A percentile compares a stretch with the other conserved stretches of the same genome.
phyloP scores from a whole-genome alignment of 495 filamentous ascomycete genomes.

The Hypoxylon perforatum region DNA sequence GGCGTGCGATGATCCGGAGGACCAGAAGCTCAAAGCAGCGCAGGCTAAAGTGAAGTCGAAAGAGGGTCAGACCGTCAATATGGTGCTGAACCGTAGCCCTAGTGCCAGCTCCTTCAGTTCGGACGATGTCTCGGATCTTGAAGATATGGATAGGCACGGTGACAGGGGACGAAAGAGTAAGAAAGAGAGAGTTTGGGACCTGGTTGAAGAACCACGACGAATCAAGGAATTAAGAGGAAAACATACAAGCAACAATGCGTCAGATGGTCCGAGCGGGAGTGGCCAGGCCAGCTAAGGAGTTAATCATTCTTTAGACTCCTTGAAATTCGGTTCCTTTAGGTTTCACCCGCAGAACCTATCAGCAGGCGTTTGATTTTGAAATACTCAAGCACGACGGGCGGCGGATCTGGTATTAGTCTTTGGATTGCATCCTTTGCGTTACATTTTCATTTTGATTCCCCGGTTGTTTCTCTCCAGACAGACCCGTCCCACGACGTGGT shows the following conservation, averaged over 20 bases:
- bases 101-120: slow-evolving; percentile 70
- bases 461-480: slow-evolving; percentile 14
- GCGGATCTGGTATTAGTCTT: slow-evolving; percentile 7
- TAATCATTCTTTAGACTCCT: not conserved
- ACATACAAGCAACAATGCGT: slow-evolving; percentile 4
- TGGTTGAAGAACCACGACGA: slow-evolving; percentile 50
- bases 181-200: slow-evolving; percentile 58
- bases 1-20: slow-evolving; percentile 75
- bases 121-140: slow-evolving; percentile 78
- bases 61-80: slow-evolving; percentile 69
- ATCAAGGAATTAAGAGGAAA: slow-evolving; percentile 41
- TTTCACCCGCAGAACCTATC: slow-evolving; percentile 1
- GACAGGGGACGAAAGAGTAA: slow-evolving; percentile 50
- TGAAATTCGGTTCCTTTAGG: not conserved
- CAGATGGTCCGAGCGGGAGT: slow-evolving; percentile 29
- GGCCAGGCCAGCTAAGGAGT: slow-evolving; percentile 21
- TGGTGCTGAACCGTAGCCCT: slow-evolving; percentile 71
- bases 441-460: slow-evolving; percentile 27
- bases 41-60: slow-evolving; percentile 66
- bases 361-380: slow-evolving; percentile 5
- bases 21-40: slow-evolving; percentile 64
- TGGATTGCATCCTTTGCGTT: not conserved
- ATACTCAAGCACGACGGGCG: not conserved
- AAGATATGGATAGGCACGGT: slow-evolving; percentile 58
- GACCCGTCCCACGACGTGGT: slow-evolving; percentile 24